A percentile compares a stretch with the other conserved stretches of the same genome.
Conservation (phyloP, 805 yeast species). For the Henningerozyma blattae region DNA sequence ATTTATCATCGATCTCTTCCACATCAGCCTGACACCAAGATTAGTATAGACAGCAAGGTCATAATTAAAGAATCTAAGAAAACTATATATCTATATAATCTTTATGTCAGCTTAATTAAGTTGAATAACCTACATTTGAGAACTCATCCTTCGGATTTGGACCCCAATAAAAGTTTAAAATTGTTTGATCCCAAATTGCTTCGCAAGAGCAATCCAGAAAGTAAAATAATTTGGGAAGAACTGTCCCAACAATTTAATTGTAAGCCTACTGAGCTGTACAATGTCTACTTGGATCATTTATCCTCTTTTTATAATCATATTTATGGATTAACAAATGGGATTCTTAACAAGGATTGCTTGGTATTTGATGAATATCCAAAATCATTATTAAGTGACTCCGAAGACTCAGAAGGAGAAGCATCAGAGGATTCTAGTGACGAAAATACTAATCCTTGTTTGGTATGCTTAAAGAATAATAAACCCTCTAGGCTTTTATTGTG, state of each 20-base stretch:
- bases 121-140: no score
- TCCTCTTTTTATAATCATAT: not conserved
- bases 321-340: not conserved
- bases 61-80: not conserved
- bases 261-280: not conserved
- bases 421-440: not conserved
- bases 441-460: conserved; percentile 20
- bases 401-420: not conserved
- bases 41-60: not conserved
- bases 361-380: conserved; percentile 19
- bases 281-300: not conserved
- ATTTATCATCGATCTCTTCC: conserved; percentile 27
- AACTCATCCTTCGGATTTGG: no score
- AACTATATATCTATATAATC: not conserved
- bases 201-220: no score
- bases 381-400: conserved; percentile 21
- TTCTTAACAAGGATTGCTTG: not conserved
- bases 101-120: no score
- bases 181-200: no score
- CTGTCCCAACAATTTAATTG: not conserved
- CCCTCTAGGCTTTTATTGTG: conserved; percentile 47
- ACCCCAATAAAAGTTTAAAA: no score
- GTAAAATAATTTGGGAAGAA: not conserved
- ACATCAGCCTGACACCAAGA: not conserved
- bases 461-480: conserved; percentile 35